Evolutionary conservation across 441 rosid genomes (phyloP), one percentile per base, ranked within the genome.

Genomic region (Arabidopsis lyrata): DNA sequence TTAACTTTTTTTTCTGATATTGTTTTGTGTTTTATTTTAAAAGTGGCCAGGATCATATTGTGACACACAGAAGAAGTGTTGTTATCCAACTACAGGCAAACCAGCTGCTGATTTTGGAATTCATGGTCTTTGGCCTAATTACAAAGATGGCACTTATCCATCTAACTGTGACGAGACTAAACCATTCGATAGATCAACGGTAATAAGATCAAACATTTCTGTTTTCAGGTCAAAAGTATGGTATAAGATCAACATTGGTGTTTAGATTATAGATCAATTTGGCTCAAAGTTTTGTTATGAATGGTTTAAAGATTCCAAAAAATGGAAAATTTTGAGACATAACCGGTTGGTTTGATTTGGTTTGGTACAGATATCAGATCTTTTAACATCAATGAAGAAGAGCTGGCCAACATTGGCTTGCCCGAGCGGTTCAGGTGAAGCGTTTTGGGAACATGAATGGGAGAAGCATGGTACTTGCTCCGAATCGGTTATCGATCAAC

Each of bases 41-140:
- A 34, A 91, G 97, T 93, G 98, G 98, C 98, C 98, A 29, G 99
- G 97, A 62, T 83, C 99, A 42, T 89, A 86, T 73, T 92, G 99
- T 64, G 96, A 88, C 73, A 72, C 91, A 10, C 50, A 81, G 59
- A 72, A 74, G 45, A 79, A 84, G 44, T 94, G 99, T 57, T 94
- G 99, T 48, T 92, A 89, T 54, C 99, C 99, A 56, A 86, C 83
- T 0, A 75, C 92, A 2, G 99, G 97, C 14, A 94, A 90, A 79
- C 99, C 99, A 7, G 86, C 79, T 3, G 86, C 92, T 44, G 97
- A 94, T 80, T 94, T 94, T 44, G 91, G 91, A 2, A 87, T 94
- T 71, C 99, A 92, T 76, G 97, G 99, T 8, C 89, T 94, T n/a
- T 94, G 99, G 99, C 99, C 99, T 52, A 92, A 92, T 58, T 70